phyloP scores from a whole-genome alignment of 2,329 filamentous ascomycete genomes.

The Ceratocystis colombiana region DNA sequence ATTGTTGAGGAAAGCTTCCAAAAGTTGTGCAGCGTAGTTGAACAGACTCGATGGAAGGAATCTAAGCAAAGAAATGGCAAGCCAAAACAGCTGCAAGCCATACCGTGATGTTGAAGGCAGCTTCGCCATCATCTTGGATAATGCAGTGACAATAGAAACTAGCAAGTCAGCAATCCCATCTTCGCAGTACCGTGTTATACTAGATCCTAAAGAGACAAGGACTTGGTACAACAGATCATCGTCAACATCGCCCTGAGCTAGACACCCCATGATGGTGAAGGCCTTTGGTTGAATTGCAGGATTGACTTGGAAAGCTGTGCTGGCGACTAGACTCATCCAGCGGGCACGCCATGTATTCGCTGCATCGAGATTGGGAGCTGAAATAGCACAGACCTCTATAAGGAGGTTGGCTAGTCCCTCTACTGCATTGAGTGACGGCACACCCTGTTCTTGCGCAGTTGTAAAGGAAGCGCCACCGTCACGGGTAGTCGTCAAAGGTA shows the following conservation, averaged over 20 bases:
- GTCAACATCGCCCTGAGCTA: conserved; percentile 61
- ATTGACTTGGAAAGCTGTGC: conserved; percentile 63
- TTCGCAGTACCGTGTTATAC: conserved; percentile 54
- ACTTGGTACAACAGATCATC: conserved; percentile 63
- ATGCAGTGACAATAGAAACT: conserved; percentile 54
- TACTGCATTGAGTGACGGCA: conserved; percentile 21
- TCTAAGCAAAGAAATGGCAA: conserved; percentile 55
- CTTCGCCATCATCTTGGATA: conserved; percentile 63
- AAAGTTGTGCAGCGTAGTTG: conserved; percentile 54
- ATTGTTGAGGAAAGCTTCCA: conserved; percentile 55
- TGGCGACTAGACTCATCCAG: conserved; percentile 64
- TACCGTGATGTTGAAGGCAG: conserved; percentile 57
- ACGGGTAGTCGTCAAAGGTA: conserved; percentile 31
- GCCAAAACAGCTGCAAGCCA: conserved; percentile 59
- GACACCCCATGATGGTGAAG: conserved; percentile 61
- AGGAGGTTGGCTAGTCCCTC: conserved; percentile 53
- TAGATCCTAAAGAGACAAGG: conserved; percentile 55
- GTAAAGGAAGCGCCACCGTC: conserved; percentile 47
- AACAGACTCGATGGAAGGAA: conserved; percentile 54
- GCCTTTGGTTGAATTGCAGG: conserved; percentile 59
- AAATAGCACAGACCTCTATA: conserved; percentile 53
- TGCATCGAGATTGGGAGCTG: conserved; percentile 54
- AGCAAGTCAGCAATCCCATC: conserved; percentile 58
- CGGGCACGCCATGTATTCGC: conserved; percentile 60
- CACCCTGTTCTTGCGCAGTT: conserved; percentile 36